These are phyloP conservation scores for Cercospora beticola DNA, from an alignment of 2,329 filamentous ascomycete genomes.

Conservation along the genomic window DNA sequence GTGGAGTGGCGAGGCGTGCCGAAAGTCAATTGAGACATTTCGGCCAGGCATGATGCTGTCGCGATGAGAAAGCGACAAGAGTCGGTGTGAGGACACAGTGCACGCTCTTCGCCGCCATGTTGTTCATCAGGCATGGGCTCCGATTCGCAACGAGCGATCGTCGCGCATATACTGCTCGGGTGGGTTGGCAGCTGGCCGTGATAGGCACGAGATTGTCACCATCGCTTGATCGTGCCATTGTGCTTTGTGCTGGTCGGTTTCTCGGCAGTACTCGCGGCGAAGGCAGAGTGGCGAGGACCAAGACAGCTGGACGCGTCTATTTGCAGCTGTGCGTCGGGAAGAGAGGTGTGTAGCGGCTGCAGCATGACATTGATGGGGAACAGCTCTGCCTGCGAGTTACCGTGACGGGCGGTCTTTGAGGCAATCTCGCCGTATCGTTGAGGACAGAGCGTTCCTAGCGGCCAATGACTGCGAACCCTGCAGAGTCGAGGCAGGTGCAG, in stretches of 20 bases:
- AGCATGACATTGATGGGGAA: background rate
- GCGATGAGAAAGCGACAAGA: background rate
- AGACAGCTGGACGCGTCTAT: background rate
- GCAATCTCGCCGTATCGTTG: constrained; percentile 5
- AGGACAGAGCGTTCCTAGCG: constrained; percentile 5
- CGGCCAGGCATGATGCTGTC: background rate
- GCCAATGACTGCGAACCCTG: constrained; percentile 4
- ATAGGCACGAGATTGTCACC: constrained; percentile 1
- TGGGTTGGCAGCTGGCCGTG: background rate
- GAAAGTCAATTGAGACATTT: constrained; percentile 5
- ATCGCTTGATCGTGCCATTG: background rate
- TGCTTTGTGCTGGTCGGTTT: background rate
- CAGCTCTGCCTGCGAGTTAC: background rate
- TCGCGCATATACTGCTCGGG: background rate
- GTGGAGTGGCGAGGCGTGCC: background rate
- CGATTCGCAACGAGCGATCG: constrained; percentile 11
- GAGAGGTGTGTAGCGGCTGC: background rate
- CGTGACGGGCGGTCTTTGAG: background rate
- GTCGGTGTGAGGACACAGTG: constrained; percentile 8
- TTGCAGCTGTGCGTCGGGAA: background rate
- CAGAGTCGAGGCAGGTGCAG: constrained; percentile 1
- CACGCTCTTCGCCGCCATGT: background rate
- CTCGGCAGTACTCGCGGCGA: background rate
- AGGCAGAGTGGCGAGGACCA: background rate
- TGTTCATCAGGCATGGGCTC: background rate